These are phyloP conservation scores for Lactifluus echinatus DNA, from an alignment of 768 basidiomycete species.

Conservation along the genomic window DNA sequence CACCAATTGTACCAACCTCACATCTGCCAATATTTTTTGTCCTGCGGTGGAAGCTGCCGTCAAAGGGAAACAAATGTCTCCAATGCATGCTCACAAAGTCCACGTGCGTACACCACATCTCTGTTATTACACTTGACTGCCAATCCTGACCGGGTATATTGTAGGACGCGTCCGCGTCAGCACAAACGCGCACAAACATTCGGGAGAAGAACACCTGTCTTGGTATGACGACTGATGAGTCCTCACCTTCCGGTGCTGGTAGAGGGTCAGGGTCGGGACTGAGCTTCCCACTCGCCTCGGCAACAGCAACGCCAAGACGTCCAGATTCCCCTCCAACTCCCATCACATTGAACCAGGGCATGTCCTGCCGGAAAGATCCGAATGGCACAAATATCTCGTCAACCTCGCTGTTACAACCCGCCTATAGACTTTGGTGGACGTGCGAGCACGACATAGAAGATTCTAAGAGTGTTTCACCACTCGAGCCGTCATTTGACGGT, in stretches of 20 bases:
- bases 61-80: background rate
- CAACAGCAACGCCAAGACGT: background rate
- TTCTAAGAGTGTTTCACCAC: background rate
- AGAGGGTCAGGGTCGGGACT: background rate
- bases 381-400: background rate
- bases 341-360: background rate
- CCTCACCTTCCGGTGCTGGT: background rate
- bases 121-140: too few species aligned
- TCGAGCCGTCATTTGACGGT: background rate
- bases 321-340: background rate
- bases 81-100: background rate
- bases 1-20: background rate
- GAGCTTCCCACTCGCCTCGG: background rate
- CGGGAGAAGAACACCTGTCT: background rate
- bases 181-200: background rate
- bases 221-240: background rate
- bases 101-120: background rate
- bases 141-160: too few species aligned
- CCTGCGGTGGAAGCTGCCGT: too few species aligned
- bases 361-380: background rate
- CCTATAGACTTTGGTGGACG: slow-evolving; percentile 2
- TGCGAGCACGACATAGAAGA: background rate
- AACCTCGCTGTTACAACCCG: background rate
- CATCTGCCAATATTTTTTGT: too few species aligned
- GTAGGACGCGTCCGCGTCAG: background rate